Conservation (phyloP, 2,329 filamentous ascomycete genomes). For the Fusarium tupiense region DNA sequence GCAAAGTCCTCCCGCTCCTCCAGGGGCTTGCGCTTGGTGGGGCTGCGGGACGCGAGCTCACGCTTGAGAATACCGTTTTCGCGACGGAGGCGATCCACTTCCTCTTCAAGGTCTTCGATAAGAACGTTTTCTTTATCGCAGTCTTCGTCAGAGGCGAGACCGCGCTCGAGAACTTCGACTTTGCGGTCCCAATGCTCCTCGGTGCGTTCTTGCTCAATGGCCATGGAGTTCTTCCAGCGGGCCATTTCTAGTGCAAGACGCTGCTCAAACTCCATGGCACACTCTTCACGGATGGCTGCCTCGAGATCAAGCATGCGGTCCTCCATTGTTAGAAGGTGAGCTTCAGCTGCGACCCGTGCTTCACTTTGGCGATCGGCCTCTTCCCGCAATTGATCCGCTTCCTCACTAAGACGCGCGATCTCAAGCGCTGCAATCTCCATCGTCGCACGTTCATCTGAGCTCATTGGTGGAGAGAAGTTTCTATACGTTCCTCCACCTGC, state of each 20-base stretch:
- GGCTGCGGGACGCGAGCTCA: slow-evolving; percentile 71
- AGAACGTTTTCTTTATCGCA: slow-evolving; percentile 70
- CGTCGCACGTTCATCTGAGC: slow-evolving; percentile 69
- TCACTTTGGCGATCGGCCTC: slow-evolving; percentile 77
- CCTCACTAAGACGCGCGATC: slow-evolving; percentile 76
- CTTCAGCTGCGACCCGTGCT: slow-evolving; percentile 75
- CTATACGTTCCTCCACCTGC: slow-evolving; percentile 50
- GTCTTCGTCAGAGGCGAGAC: slow-evolving; percentile 58
- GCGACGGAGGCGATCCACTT: slow-evolving; percentile 74
- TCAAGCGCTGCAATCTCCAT: slow-evolving; percentile 85
- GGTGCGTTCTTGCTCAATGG: slow-evolving; percentile 79
- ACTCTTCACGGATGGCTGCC: slow-evolving; percentile 87
- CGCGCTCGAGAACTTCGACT: slow-evolving; percentile 70
- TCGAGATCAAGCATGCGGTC: slow-evolving; percentile 76
- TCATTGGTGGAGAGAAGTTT: slow-evolving; percentile 52
- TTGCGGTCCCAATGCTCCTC: slow-evolving; percentile 92
- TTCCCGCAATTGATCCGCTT: slow-evolving; percentile 78
- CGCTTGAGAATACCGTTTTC: slow-evolving; percentile 73
- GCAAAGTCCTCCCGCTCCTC: slow-evolving; percentile 62
- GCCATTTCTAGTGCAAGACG: slow-evolving; percentile 78
- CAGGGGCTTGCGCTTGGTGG: slow-evolving; percentile 67
- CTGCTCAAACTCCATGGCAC: slow-evolving; percentile 85
- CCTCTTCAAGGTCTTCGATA: slow-evolving; percentile 72
- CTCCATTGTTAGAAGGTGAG: slow-evolving; percentile 75
- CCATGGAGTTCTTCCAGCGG: slow-evolving; percentile 82